phyloP scores from a whole-genome alignment of 163 green algal genomes.

The Volvox carteri region DNA sequence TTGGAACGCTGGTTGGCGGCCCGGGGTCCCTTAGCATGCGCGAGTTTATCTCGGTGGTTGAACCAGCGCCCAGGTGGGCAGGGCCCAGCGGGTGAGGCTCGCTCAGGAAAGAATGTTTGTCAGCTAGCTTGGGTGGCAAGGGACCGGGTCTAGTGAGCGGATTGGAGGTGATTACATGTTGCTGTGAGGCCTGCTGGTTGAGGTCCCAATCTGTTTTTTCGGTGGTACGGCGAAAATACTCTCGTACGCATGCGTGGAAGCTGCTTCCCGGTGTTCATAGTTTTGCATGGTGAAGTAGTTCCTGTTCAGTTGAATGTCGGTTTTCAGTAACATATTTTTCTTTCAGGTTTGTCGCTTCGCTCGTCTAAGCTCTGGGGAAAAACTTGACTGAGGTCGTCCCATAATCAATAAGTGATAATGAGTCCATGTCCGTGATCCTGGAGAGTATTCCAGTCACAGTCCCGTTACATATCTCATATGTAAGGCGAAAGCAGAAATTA shows the following conservation, averaged over 20 bases:
- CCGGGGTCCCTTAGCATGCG: too few relatives aligned
- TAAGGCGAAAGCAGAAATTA: not conserved
- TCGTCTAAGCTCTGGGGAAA: not conserved
- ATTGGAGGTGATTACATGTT: constrained; percentile 9
- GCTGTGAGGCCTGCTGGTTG: not conserved
- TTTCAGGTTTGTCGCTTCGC: constrained; percentile 1
- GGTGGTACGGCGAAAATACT: not conserved
- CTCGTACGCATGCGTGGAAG: not conserved
- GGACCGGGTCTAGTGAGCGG: not conserved
- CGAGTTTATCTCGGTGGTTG: too few relatives aligned
- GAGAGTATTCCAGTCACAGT: not conserved
- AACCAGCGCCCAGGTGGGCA: too few relatives aligned
- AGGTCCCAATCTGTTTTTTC: not conserved
- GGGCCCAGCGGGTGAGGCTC: too few relatives aligned
- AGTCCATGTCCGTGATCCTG: too few relatives aligned
- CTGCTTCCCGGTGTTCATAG: not conserved
- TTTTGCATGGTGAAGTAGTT: not conserved
- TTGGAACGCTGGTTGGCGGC: too few relatives aligned
- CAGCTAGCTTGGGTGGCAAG: not conserved
- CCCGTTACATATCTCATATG: not conserved
- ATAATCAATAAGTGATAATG: too few relatives aligned
- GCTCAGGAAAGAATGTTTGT: too few relatives aligned
- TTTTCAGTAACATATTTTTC: too few relatives aligned
- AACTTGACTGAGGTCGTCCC: too few relatives aligned
- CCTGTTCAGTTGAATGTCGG: not conserved